These are phyloP conservation scores for Diphasiastrum complanatum DNA, from an alignment of 83 land plant genomes.

Conservation along the genomic window DNA sequence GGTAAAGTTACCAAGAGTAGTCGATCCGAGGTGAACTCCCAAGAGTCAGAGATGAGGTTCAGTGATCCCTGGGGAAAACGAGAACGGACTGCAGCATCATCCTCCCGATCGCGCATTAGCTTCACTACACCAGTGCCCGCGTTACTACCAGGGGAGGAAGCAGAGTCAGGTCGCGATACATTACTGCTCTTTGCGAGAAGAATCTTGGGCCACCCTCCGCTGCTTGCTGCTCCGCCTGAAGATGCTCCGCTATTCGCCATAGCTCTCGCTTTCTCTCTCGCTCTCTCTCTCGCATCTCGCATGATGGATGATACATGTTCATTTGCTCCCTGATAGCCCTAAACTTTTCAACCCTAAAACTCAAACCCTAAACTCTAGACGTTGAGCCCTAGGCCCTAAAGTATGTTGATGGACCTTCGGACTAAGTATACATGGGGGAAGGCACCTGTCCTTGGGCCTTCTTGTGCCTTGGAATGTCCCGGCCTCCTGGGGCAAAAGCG, in stretches of 20 bases:
- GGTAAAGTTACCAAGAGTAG: slow-evolving; percentile 50
- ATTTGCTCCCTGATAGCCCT: no score
- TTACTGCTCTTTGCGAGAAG: slow-evolving; percentile 73
- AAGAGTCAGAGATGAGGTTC: slow-evolving; percentile 74
- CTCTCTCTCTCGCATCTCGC: background rate
- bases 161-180: slow-evolving; percentile 21
- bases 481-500: no score
- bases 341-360: no score
- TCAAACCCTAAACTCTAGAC: no score
- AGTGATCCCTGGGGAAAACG: slow-evolving; percentile 68
- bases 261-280: slow-evolving; percentile 12
- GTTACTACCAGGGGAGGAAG: slow-evolving; percentile 15
- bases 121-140: slow-evolving; percentile 26
- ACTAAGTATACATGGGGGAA: no score
- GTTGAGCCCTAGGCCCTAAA: no score
- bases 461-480: no score
- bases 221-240: slow-evolving; percentile 17
- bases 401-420: no score
- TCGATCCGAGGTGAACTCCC: slow-evolving; percentile 89
- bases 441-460: no score
- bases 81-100: slow-evolving; percentile 43
- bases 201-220: slow-evolving; percentile 52
- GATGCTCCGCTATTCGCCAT: background rate
- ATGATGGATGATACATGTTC: no score
- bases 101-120: slow-evolving; percentile 49